These are phyloP conservation scores for Talaromyces wortmannii DNA, from an alignment of 495 filamentous ascomycete genomes.

Conservation along the genomic window DNA sequence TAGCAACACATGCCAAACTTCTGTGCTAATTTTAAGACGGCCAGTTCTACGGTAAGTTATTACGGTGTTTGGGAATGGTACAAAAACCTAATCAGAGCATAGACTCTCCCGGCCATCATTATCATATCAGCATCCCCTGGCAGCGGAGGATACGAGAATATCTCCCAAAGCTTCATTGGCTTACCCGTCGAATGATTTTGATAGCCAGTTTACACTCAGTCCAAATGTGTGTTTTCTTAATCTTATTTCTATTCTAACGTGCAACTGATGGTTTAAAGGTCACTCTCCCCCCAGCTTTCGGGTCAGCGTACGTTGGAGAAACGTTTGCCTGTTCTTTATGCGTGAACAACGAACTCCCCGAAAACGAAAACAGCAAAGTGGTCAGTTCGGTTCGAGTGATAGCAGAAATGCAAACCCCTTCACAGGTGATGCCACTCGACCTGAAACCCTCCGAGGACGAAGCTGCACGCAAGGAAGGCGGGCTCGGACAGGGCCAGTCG, in stretches of 20 bases:
- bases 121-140: constrained; percentile 50
- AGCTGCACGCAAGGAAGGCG: constrained; percentile 16
- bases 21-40: constrained; percentile 16
- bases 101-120: constrained; percentile 52
- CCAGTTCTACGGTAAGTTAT: constrained; percentile 42
- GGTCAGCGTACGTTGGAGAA: constrained; percentile 91
- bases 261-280: constrained; percentile 35
- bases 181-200: constrained; percentile 39
- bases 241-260: neutral
- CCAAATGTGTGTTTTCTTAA: constrained; percentile 40
- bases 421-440: constrained; percentile 50
- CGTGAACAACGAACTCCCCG: constrained; percentile 76
- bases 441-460: constrained; percentile 35
- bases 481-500: constrained; percentile 60
- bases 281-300: constrained; percentile 89
- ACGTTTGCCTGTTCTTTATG: constrained; percentile 91
- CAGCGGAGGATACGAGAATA: constrained; percentile 40
- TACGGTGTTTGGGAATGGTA: neutral
- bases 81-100: neutral
- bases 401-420: constrained; percentile 93
- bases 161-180: constrained; percentile 44
- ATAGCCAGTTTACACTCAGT: constrained; percentile 51
- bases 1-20: constrained; percentile 1
- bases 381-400: constrained; percentile 73
- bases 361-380: constrained; percentile 34